Conservation (phyloP, 1,139 yeast genomes). For the Eremothecium cymbalariae region DNA sequence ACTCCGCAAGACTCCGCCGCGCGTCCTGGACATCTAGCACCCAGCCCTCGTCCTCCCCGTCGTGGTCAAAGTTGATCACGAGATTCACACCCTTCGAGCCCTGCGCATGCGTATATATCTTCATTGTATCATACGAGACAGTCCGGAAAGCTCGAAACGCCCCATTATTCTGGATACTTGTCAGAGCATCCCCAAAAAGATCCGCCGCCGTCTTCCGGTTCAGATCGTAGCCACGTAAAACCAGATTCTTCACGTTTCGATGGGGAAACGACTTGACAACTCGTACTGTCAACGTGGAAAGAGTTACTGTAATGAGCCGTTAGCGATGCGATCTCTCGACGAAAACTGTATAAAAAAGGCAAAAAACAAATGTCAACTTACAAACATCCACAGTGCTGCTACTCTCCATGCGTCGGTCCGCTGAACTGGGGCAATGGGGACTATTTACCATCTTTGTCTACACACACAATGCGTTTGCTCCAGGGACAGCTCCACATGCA, state of each 20-base stretch:
- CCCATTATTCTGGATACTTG: constrained; percentile 55
- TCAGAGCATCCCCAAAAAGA: constrained; percentile 43
- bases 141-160: constrained; percentile 75
- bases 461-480: too few species aligned
- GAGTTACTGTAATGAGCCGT: constrained; percentile 30
- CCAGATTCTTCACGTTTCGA: constrained; percentile 77
- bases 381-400: too few species aligned
- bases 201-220: constrained; percentile 58
- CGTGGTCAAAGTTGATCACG: constrained; percentile 81
- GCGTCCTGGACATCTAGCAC: constrained; percentile 41
- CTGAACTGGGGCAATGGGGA: too few species aligned
- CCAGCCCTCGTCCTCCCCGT: constrained; percentile 50
- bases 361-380: too few species aligned
- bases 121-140: constrained; percentile 67
- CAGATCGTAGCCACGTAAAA: constrained; percentile 66
- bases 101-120: constrained; percentile 90
- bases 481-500: too few species aligned
- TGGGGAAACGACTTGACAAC: constrained; percentile 87
- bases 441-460: too few species aligned
- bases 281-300: constrained; percentile 71
- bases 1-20: constrained; percentile 46
- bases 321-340: too few species aligned
- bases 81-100: constrained; percentile 90
- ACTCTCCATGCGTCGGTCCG: too few species aligned
- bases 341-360: too few species aligned